phyloP scores from a whole-genome alignment of 306 rosid genomes.

The Inga leiocalycina region DNA sequence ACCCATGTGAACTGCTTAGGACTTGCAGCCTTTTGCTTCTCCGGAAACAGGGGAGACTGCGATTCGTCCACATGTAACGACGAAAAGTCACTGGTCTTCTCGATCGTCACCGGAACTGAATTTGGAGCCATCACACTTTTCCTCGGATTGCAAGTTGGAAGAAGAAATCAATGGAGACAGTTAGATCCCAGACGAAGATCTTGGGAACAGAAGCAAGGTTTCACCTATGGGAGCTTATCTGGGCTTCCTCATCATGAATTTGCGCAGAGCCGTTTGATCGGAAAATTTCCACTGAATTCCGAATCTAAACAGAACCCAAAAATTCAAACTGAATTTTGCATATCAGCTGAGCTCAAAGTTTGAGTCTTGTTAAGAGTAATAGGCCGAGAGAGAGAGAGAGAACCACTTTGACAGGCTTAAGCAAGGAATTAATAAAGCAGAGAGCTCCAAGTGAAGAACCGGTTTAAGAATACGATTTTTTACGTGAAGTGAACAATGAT shows the following conservation, averaged over 20 bases:
- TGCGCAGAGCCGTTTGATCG: slow-evolving; percentile 7
- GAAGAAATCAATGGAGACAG: background rate
- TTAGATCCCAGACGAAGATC: slow-evolving; percentile 16
- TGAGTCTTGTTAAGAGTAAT: slow-evolving; percentile 5
- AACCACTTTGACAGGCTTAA: slow-evolving; percentile 28
- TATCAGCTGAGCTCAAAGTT: slow-evolving; percentile 11
- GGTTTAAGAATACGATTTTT: slow-evolving; percentile 18
- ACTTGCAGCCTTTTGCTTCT: slow-evolving; percentile 67
- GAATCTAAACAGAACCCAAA: slow-evolving; percentile 33
- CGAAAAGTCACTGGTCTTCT: slow-evolving; percentile 55
- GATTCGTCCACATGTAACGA: slow-evolving; percentile 50
- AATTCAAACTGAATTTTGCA: slow-evolving; percentile 14
- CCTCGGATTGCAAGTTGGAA: slow-evolving; percentile 14
- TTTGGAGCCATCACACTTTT: slow-evolving; percentile 63
- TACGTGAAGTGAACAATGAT: slow-evolving; percentile 23
- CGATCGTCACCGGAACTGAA: slow-evolving; percentile 58
- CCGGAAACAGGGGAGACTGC: slow-evolving; percentile 60
- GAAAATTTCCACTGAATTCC: slow-evolving; percentile 11
- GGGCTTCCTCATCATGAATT: slow-evolving; percentile 17
- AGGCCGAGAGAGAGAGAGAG: slow-evolving; percentile 26
- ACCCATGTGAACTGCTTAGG: slow-evolving; percentile 87
- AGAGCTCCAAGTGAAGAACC: background rate
- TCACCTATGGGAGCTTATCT: slow-evolving; percentile 24
- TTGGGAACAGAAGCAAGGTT: slow-evolving; percentile 10
- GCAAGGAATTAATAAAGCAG: slow-evolving; percentile 45